Percentiles rank a stretch among this genome's conserved stretches.
Conservation (phyloP, 1,284 basidiomycete genomes). For the Cryptococcus sp. region DNA sequence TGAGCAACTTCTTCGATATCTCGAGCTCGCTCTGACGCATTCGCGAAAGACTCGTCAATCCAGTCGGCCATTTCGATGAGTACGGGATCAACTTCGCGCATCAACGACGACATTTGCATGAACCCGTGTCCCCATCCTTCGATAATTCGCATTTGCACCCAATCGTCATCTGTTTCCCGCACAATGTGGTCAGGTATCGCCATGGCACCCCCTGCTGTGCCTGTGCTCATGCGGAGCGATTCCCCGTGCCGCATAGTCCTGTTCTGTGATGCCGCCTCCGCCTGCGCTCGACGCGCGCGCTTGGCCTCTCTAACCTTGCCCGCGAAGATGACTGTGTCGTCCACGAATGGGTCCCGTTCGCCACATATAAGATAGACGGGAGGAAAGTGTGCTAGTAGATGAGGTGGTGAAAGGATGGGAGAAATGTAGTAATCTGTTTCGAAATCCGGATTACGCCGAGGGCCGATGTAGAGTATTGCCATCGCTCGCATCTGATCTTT, state of each 20-base stretch:
- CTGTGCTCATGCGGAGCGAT: slow-evolving; percentile 55
- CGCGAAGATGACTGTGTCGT: slow-evolving; percentile 91
- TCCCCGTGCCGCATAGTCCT: slow-evolving; percentile 51
- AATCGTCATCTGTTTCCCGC: slow-evolving; percentile 81
- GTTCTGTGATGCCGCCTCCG: slow-evolving; percentile 38
- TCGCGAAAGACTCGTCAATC: slow-evolving; percentile 77
- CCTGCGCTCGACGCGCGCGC: slow-evolving; percentile 69
- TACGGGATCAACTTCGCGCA: slow-evolving; percentile 71
- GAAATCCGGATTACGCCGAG: slow-evolving; percentile 87
- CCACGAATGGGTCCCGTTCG: slow-evolving; percentile 95
- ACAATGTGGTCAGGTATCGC: slow-evolving; percentile 55
- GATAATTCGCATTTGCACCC: slow-evolving; percentile 90
- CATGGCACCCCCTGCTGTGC: slow-evolving; percentile 48
- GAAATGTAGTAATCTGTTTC: slow-evolving; percentile 92
- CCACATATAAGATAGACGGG: slow-evolving; percentile 89
- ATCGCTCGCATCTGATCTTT: slow-evolving; percentile 85
- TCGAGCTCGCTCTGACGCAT: slow-evolving; percentile 33
- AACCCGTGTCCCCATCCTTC: slow-evolving; percentile 92
- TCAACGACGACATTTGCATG: slow-evolving; percentile 86
- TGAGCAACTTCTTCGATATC: slow-evolving; percentile 34
- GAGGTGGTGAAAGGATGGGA: slow-evolving; percentile 82
- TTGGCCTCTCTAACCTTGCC: slow-evolving; percentile 91
- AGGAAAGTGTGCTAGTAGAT: slow-evolving; percentile 86
- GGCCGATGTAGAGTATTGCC: slow-evolving; percentile 96
- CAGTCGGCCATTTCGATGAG: slow-evolving; percentile 89